These are phyloP conservation scores for Harringtonia aguacate DNA, from an alignment of 2,329 filamentous ascomycete species.

Conservation along the genomic window DNA sequence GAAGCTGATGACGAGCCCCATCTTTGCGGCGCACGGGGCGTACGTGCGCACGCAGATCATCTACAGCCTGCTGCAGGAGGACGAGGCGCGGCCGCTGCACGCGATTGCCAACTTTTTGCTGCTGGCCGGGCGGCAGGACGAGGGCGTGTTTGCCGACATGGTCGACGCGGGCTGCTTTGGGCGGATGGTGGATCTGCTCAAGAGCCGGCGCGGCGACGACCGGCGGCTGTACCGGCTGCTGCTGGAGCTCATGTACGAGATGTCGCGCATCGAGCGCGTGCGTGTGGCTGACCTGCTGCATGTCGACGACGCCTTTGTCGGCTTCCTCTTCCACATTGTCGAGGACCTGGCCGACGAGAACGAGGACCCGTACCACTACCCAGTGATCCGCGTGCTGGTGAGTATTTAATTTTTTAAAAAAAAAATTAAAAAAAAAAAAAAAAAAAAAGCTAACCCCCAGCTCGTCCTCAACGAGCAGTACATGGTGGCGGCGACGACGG, in stretches of 20 bases:
- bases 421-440: not conserved
- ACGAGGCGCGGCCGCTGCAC: conserved; percentile 70
- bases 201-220: conserved; percentile 53
- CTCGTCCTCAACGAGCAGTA: conserved; percentile 97
- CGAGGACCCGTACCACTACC: conserved; percentile 91
- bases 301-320: conserved; percentile 71
- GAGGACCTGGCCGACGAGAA: conserved; percentile 79
- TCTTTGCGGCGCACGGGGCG: conserved; percentile 66
- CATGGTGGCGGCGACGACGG: conserved; percentile 64
- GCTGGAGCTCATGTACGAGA: conserved; percentile 88
- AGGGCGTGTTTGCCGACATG: conserved; percentile 76
- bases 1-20: conserved; percentile 60
- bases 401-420: conserved; percentile 19
- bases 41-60: conserved; percentile 92
- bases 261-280: conserved; percentile 83
- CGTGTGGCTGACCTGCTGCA: conserved; percentile 65
- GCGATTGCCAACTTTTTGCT: conserved; percentile 75
- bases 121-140: conserved; percentile 72
- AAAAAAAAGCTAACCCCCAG: conserved; percentile 28
- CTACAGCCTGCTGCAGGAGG: conserved; percentile 83
- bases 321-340: conserved; percentile 75
- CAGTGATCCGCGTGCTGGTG: conserved; percentile 85
- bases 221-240: conserved; percentile 67
- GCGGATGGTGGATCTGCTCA: conserved; percentile 72
- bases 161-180: conserved; percentile 75